These are phyloP conservation scores for Pseudevernia furfuracea DNA, from an alignment of 495 filamentous ascomycete genomes.

Conservation along the genomic window DNA sequence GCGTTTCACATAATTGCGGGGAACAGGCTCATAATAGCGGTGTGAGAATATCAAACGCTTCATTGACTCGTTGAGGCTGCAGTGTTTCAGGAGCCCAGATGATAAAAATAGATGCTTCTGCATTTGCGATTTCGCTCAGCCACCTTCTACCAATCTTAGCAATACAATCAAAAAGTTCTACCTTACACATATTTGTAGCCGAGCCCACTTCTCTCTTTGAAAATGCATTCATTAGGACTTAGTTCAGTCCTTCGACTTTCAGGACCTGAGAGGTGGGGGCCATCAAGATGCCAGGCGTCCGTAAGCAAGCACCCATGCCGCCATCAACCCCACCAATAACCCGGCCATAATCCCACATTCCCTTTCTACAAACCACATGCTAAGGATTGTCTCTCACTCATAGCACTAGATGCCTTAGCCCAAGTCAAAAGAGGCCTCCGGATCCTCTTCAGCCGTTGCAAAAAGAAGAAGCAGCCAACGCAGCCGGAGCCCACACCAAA, in stretches of 20 bases:
- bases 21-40: slow-evolving; percentile 3
- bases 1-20: slow-evolving; percentile 15
- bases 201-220: background rate
- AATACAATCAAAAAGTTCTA: slow-evolving; percentile 1
- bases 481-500: slow-evolving; percentile 8
- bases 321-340: background rate
- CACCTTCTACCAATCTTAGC: slow-evolving; percentile 16
- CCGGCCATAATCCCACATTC: background rate
- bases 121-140: slow-evolving; percentile 17
- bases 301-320: slow-evolving; percentile 18
- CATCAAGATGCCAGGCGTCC: slow-evolving; percentile 25
- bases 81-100: slow-evolving; percentile 1
- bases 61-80: slow-evolving; percentile 2
- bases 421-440: slow-evolving; percentile 24
- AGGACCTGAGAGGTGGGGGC: slow-evolving; percentile 7
- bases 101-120: slow-evolving; percentile 17
- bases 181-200: background rate
- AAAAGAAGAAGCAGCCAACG: slow-evolving; percentile 14
- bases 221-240: slow-evolving; percentile 12
- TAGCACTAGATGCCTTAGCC: slow-evolving; percentile 25
- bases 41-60: slow-evolving; percentile 1
- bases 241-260: slow-evolving; percentile 3
- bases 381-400: background rate
- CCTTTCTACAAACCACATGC: background rate
- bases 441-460: slow-evolving; percentile 23